These are phyloP conservation scores for Nemania serpens DNA, from an alignment of 2,329 filamentous ascomycete genomes.

Conservation along the genomic window DNA sequence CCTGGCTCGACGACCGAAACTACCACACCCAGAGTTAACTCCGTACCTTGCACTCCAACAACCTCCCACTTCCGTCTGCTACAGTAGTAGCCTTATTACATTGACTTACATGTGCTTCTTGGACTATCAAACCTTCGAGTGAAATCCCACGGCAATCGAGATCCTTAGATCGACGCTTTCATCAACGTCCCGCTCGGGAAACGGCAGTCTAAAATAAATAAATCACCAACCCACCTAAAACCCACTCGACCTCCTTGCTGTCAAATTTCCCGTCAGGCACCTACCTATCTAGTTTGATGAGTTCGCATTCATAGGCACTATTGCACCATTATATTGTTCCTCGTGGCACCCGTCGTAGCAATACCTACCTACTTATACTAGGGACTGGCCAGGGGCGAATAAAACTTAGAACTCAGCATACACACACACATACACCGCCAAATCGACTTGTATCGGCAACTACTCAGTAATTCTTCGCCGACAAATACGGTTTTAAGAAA, in stretches of 20 bases:
- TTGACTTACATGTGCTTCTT: background rate
- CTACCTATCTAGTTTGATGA: conserved; percentile 14
- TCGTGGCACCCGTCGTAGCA: background rate
- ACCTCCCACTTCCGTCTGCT: background rate
- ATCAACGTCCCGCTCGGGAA: conserved; percentile 19
- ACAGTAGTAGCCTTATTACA: background rate
- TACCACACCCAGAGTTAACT: background rate
- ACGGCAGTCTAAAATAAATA: conserved; percentile 9
- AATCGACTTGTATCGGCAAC: background rate
- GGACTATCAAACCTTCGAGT: background rate
- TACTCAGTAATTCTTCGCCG: too few species aligned
- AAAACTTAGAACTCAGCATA: background rate
- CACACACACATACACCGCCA: too few species aligned
- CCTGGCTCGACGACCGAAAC: conserved; percentile 8
- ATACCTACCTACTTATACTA: background rate
- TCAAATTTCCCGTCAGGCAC: background rate
- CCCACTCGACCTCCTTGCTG: conserved; percentile 13
- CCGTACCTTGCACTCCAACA: background rate
- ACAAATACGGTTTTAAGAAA: too few species aligned
- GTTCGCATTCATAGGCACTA: background rate
- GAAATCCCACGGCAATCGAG: conserved; percentile 29
- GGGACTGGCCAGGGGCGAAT: background rate
- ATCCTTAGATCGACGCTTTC: conserved; percentile 39
- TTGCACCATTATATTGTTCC: conserved; percentile 15
- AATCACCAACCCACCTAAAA: conserved; percentile 8